Conservation (phyloP, 768 basidiomycete species). For the Obba rivulosa region DNA sequence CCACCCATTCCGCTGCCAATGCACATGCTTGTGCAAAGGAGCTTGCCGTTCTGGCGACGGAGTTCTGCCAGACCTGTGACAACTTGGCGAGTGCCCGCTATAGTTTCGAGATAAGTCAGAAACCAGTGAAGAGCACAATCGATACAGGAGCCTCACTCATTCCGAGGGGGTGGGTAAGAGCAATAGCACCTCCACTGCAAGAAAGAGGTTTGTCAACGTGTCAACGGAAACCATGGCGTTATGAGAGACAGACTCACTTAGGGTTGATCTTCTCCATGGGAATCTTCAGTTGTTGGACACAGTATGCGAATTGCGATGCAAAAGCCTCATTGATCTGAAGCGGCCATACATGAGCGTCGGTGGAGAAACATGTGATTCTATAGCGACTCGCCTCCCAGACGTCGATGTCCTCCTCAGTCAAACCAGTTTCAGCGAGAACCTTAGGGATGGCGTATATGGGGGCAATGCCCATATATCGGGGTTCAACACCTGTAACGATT, state of each 20-base stretch:
- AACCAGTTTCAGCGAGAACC: constrained; percentile 52
- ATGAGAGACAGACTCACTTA: constrained; percentile 45
- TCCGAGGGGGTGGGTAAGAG: constrained; percentile 75
- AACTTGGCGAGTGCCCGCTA: constrained; percentile 82
- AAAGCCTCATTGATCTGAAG: constrained; percentile 84
- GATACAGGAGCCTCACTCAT: too few relatives aligned
- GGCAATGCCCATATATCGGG: constrained; percentile 72
- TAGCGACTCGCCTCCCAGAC: constrained; percentile 55
- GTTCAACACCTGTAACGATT: constrained; percentile 55
- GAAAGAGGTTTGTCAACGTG: too few relatives aligned
- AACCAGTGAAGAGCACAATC: too few relatives aligned
- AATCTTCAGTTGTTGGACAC: constrained; percentile 73
- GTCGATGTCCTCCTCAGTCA: constrained; percentile 70
- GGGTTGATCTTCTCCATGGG: constrained; percentile 82
- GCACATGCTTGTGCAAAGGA: constrained; percentile 82
- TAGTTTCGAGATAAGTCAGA: too few relatives aligned
- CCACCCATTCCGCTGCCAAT: constrained; percentile 89
- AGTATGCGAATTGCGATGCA: constrained; percentile 91
- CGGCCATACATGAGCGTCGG: background rate
- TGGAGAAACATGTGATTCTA: constrained; percentile 1
- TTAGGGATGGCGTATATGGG: constrained; percentile 72
- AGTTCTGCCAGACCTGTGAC: constrained; percentile 85
- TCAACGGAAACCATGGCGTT: background rate
- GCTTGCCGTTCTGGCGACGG: constrained; percentile 55
- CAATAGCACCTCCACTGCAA: constrained; percentile 76